Evolutionary conservation across 441 rosid species (phyloP), one percentile per base, ranked within the genome.

Genomic region (Flueggea neowawraea): DNA sequence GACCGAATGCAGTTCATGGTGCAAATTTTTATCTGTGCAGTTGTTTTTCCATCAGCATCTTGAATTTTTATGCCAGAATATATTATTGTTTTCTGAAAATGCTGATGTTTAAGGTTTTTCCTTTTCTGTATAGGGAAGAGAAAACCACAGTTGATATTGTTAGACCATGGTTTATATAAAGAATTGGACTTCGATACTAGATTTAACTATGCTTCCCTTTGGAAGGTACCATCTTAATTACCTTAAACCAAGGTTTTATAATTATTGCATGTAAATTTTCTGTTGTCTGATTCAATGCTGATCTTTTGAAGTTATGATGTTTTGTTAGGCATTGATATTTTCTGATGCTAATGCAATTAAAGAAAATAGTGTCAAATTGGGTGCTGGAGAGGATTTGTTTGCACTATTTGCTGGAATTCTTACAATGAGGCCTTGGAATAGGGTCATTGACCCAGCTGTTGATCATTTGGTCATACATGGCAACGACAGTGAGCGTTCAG

Each of bases 341-440:
- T 63, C 97, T 12, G 97, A 90, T 78, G 94, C 88, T 45, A 85
- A 83, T 22, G 91, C 88, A 63, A 94, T 94, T 54, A 94, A 82
- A 80, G 84, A 84, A 75, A 82, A 89, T 64, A 80, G 98, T 50
- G 76, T 82, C 41, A 90, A 90, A 67, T 72, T 94, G 68, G 97
- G 98, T 62, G 97, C 97, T 31, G 98, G 98, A 54, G 97, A 90
- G 54, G 96, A 94, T 71, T 82, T 94, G 33, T 89, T 83, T 72
- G 88, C 75, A 0, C 73, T 94, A 11, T 94, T 94, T 69, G 98
- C 96, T 0, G 97, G 96, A 57, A 77, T 94, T 69, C 89, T 94
- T 65, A 94, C 98, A 36, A 89, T 90, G 97, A 84, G 89, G 55
- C 96, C 98, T n/a, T 90, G 98, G 97, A 83, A 88, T 51, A 86